A percentile compares a stretch with the other conserved stretches of the same genome.
Evolutionary conservation across 108 stramenopile species (phyloP).

Genomic region (Nannochloropsis oceanica): DNA sequence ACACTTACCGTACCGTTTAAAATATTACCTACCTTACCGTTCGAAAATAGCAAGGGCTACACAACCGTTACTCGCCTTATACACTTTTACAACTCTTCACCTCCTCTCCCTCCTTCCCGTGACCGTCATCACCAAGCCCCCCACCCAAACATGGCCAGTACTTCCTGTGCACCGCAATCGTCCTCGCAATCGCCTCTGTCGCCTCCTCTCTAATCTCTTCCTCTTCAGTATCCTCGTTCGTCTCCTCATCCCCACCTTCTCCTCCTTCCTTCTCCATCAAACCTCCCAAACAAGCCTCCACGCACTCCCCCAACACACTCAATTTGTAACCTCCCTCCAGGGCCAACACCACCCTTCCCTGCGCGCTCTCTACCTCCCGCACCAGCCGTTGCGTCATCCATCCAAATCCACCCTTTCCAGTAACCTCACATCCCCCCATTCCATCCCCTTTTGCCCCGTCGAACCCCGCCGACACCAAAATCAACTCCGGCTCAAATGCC

Average conservation of each 20-base stretch:
- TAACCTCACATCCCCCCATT: constrained; percentile 44
- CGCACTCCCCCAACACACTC: not conserved
- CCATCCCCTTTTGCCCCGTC: constrained; percentile 56
- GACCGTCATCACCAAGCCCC: no score
- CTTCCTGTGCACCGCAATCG: not conserved
- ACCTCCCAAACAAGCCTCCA: not conserved
- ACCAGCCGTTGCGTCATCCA: not conserved
- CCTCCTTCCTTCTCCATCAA: not conserved
- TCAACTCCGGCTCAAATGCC: constrained; percentile 50
- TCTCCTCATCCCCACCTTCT: not conserved
- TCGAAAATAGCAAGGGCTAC: no score
- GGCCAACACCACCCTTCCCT: not conserved
- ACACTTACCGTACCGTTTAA: no score
- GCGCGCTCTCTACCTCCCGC: not conserved
- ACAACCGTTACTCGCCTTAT: no score
- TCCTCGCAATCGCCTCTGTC: not conserved
- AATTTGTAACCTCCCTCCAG: not conserved
- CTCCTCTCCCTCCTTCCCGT: not conserved
- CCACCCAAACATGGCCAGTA: not conserved
- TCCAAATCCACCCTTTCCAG: not conserved
- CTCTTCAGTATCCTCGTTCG: not conserved
- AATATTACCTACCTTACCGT: no score
- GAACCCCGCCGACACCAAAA: constrained; percentile 66
- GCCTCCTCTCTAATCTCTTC: not conserved
- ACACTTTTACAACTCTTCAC: not conserved